Evolutionary conservation across 495 filamentous ascomycete species (phyloP), one percentile per base, ranked within the genome.

Genomic region (Margaritispora aquatica): DNA sequence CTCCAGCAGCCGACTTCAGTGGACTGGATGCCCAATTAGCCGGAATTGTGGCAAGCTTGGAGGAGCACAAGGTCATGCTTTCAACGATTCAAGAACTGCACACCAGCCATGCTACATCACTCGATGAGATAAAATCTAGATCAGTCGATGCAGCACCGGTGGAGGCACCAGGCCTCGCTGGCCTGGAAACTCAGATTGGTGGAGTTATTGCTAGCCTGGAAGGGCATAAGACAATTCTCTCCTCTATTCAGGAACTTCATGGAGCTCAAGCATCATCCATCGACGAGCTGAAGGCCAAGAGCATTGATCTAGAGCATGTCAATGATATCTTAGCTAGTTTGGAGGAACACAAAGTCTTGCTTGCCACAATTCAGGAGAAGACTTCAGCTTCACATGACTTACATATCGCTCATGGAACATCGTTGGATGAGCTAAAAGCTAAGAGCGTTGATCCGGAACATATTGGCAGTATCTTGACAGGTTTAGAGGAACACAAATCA

Each of bases 381-480:
- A n/a, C n/a, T n/a, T n/a, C n/a, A n/a, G n/a, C n/a, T n/a, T n/a
- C n/a, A n/a, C n/a, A n/a, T n/a, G n/a, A n/a, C n/a, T 47, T 24
- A 2, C 19, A 41, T 26, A n/a, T 2, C 19, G 34, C 9, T 11
- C 19, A 56, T 3, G 31, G 2, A 20, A 23, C 31, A 9, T 56
- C 38, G 19, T 22, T 56, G 2, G 38, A 44, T 44, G 8, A 44
- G 38, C 11, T 44, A 2, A 44, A 44, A 51, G 7, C 24, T 21
- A 21, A 26, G 41, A 46, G 21, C 2, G 21, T 21, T 10, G 10
- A 51, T 24, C 24, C 48, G 22, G 55, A 53, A 21, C 29, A 61
- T 27, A 61, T 61, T 20, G 23, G 2, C 24, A 54, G 46, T 34
- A 62, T 62, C 31, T 29, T 31, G 2, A 48, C 36, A 3, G 54